Conservation (phyloP, 2,329 filamentous ascomycete species). For the Hymenoscyphus albidus region DNA sequence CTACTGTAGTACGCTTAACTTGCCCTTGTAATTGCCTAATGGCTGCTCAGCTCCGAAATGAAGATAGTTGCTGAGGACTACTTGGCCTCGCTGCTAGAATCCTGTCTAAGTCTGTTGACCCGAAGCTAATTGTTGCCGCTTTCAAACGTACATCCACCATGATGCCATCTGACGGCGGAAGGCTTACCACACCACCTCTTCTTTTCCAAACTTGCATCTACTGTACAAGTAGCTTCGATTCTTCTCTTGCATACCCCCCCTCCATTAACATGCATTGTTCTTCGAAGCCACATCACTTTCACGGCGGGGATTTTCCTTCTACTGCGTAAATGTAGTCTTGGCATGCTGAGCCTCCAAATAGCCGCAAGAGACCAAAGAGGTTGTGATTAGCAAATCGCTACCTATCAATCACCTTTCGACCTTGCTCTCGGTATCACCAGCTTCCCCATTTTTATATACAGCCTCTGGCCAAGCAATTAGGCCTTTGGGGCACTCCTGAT, state of each 20-base stretch:
- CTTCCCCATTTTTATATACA: constrained; percentile 4
- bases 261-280: background rate
- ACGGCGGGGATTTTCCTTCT: background rate
- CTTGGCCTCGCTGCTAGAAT: background rate
- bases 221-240: background rate
- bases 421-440: background rate
- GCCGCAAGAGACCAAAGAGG: background rate
- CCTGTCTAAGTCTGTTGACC: background rate
- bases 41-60: background rate
- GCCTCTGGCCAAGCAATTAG: background rate
- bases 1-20: background rate
- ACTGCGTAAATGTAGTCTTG: background rate
- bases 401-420: background rate
- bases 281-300: background rate
- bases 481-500: constrained; percentile 1
- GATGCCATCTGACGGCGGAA: background rate
- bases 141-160: background rate
- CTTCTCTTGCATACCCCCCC: background rate
- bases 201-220: background rate
- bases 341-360: background rate
- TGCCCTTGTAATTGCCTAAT: background rate
- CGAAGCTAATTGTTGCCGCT: background rate
- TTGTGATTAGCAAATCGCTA: background rate
- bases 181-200: background rate
- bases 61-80: background rate